Evolutionary conservation across 805 yeast genomes (phyloP).

Genomic region (Candida easanensis): DNA sequence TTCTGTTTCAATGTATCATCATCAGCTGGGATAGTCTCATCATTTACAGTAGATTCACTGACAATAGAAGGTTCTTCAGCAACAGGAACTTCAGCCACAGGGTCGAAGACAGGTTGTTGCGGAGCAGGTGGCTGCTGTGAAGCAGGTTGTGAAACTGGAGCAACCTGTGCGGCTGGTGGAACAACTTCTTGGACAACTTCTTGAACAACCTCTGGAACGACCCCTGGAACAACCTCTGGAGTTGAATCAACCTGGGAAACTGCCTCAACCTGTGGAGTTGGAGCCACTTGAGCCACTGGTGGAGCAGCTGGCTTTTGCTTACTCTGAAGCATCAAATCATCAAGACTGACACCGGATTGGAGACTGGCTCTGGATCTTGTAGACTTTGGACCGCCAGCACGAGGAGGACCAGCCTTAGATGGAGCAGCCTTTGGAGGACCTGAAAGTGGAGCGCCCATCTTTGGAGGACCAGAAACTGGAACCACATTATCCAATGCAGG

Average conservation of each 20-base stretch:
- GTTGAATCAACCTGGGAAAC: too few species aligned
- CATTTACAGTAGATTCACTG: conserved; percentile 4
- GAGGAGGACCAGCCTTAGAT: not conserved
- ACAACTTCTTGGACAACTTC: too few species aligned
- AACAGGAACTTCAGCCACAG: not conserved
- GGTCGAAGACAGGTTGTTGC: not conserved
- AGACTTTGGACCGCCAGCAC: not conserved
- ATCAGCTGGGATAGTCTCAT: not conserved
- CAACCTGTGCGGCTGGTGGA: too few species aligned
- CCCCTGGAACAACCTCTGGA: too few species aligned
- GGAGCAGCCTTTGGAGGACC: conserved; percentile 6
- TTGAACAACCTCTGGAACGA: too few species aligned
- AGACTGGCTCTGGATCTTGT: not conserved
- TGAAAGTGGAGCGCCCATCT: not conserved
- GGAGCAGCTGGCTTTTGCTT: too few species aligned
- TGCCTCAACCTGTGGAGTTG: not conserved
- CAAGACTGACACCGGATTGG: conserved; percentile 1
- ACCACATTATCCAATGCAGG: not conserved
- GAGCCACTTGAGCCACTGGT: too few species aligned
- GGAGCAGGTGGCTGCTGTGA: too few species aligned
- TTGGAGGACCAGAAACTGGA: conserved; percentile 2
- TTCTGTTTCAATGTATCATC: not conserved
- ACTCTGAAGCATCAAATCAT: conserved; percentile 1
- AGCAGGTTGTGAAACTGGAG: too few species aligned
- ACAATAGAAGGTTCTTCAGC: conserved; percentile 7